phyloP scores from a whole-genome alignment of 2,329 filamentous ascomycete genomes.

The Diaporthe sp. region DNA sequence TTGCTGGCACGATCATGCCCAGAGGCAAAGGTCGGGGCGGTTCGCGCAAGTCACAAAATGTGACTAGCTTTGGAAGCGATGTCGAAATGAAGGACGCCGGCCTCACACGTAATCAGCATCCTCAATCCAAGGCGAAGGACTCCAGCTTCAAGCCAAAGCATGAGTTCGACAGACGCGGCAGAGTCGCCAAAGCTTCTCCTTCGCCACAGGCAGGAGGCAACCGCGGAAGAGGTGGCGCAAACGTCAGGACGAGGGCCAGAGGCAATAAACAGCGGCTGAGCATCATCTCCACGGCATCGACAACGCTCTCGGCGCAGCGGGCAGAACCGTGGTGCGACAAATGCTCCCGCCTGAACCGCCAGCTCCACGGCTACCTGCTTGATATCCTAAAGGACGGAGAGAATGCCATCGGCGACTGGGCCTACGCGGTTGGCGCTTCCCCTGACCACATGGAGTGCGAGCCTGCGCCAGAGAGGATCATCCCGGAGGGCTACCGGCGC shows the following conservation, averaged over 20 bases:
- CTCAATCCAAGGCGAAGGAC: not conserved
- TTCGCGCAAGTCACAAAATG: not conserved
- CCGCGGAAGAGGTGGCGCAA: not conserved
- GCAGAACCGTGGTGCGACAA: constrained; percentile 21
- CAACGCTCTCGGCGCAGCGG: not conserved
- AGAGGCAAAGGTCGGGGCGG: constrained; percentile 6
- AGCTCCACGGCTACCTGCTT: constrained; percentile 26
- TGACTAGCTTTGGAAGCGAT: not conserved
- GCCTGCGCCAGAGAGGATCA: constrained; percentile 38
- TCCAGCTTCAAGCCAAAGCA: not conserved
- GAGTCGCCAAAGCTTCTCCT: not conserved
- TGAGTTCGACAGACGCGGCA: not conserved
- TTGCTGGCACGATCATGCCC: not conserved
- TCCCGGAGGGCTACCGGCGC: constrained; percentile 32
- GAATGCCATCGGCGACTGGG: constrained; percentile 36
- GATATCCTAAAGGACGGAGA: constrained; percentile 2
- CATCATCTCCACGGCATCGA: not conserved
- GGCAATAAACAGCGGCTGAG: not conserved
- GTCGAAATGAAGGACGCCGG: not conserved
- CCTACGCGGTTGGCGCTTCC: constrained; percentile 35
- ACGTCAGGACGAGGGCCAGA: not conserved
- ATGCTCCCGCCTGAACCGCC: constrained; percentile 27
- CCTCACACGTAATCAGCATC: no score
- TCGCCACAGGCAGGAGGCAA: not conserved
- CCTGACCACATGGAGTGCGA: constrained; percentile 43